A percentile compares a stretch with the other conserved stretches of the same genome.
Conservation (phyloP, 192 early-diverging fungal genomes). For the Irineochytrium annulatum region DNA sequence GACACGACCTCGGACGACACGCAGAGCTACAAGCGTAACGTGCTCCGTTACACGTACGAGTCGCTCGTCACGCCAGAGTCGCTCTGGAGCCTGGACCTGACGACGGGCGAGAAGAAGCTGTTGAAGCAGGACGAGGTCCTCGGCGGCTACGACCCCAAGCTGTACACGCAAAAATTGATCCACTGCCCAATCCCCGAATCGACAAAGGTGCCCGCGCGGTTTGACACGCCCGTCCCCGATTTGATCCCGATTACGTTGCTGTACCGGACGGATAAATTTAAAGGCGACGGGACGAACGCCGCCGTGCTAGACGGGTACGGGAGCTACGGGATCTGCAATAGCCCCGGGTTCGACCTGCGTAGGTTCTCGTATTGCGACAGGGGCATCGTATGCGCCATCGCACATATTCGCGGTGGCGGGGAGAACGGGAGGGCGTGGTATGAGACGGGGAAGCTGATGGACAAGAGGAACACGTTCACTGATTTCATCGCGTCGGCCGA, state of each 20-base stretch:
- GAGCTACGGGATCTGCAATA: constrained; percentile 29
- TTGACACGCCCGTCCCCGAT: constrained; percentile 38
- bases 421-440: constrained; percentile 27
- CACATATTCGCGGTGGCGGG: constrained; percentile 45
- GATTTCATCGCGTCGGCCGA: constrained; percentile 46
- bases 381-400: constrained; percentile 41
- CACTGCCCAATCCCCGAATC: constrained; percentile 31
- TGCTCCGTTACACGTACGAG: constrained; percentile 26
- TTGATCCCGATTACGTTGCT: constrained; percentile 42
- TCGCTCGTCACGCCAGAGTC: constrained; percentile 16
- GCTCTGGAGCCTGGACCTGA: constrained; percentile 20
- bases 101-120: constrained; percentile 2
- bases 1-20: no score
- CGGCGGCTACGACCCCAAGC: constrained; percentile 18
- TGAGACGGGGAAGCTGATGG: constrained; percentile 46
- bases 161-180: constrained; percentile 38
- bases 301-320: constrained; percentile 49
- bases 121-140: constrained; percentile 20
- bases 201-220: constrained; percentile 27
- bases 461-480: constrained; percentile 49
- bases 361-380: constrained; percentile 36
- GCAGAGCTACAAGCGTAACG: constrained; percentile 28
- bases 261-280: constrained; percentile 36
- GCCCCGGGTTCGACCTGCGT: constrained; percentile 21
- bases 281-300: constrained; percentile 31